phyloP scores from a whole-genome alignment of 192 early-diverging fungal genomes.

The Anaeromyces robustus region DNA sequence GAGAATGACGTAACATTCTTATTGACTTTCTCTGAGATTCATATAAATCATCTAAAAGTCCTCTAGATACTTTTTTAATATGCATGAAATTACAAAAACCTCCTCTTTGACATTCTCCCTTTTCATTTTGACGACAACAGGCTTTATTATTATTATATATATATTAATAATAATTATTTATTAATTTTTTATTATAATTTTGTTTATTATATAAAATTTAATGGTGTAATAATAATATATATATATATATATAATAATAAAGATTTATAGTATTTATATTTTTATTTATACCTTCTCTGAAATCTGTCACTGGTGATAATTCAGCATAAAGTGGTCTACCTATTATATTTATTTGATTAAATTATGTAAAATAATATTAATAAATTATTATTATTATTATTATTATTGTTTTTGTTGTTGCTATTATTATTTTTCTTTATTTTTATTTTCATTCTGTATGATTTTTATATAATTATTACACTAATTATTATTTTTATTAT shows the following conservation, averaged over 20 bases:
- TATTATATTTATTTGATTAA: background rate
- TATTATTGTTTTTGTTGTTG: too few species aligned
- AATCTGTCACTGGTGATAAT: slow-evolving; percentile 92
- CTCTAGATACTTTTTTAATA: slow-evolving; percentile 66
- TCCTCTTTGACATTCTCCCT: slow-evolving; percentile 80
- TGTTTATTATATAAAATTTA: background rate
- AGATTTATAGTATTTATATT: background rate
- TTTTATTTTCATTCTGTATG: too few species aligned
- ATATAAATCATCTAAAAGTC: slow-evolving; percentile 63
- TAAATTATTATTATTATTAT: too few species aligned
- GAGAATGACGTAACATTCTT: slow-evolving; percentile 3
- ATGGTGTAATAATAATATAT: too few species aligned
- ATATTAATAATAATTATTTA: background rate
- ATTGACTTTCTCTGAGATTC: slow-evolving; percentile 48
- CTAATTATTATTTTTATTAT: too few species aligned
- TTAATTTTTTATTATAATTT: background rate
- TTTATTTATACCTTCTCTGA: slow-evolving; percentile 51
- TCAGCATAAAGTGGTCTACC: slow-evolving; percentile 88
- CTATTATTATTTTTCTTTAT: too few species aligned
- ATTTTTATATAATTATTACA: too few species aligned
- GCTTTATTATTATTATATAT: slow-evolving; percentile 22
- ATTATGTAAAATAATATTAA: too few species aligned
- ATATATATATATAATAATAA: too few species aligned
- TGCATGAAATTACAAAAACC: slow-evolving; percentile 99
- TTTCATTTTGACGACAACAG: slow-evolving; percentile 94